A percentile compares a stretch with the other conserved stretches of the same genome.
phyloP scores from a whole-genome alignment of 345 rosid species.

The Conringia planisiliqua region DNA sequence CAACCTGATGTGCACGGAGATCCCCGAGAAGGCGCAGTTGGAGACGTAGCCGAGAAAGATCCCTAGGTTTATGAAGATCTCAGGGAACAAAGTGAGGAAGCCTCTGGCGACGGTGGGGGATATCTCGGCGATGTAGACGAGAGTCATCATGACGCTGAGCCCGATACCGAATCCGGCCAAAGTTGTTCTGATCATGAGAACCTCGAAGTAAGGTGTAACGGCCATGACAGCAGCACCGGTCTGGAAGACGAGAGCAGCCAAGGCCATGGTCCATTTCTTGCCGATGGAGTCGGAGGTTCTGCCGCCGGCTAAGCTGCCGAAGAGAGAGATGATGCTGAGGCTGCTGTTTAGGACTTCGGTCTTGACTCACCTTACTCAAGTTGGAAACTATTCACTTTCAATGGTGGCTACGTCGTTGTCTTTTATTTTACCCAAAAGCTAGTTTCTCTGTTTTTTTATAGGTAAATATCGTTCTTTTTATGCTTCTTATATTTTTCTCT shows the following conservation, averaged over 20 bases:
- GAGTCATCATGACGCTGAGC: conserved; percentile 88
- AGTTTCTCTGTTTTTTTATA: no score
- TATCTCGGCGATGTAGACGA: conserved; percentile 83
- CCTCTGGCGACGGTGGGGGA: conserved; percentile 70
- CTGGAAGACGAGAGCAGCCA: conserved; percentile 83
- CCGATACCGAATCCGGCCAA: conserved; percentile 84
- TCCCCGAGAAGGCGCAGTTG: conserved; percentile 70
- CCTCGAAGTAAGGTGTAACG: conserved; percentile 61
- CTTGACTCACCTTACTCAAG: no score
- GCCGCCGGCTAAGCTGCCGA: conserved; percentile 89
- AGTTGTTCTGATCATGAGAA: conserved; percentile 70
- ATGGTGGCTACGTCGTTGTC: no score
- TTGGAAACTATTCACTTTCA: no score
- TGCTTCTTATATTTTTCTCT: no score
- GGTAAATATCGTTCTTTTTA: no score
- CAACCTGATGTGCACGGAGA: conserved; percentile 70
- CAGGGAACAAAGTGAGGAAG: conserved; percentile 78
- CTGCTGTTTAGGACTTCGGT: conserved; percentile 72
- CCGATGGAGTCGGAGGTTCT: conserved; percentile 77
- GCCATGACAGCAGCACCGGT: conserved; percentile 76
- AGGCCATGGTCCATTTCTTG: conserved; percentile 90
- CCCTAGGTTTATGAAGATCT: conserved; percentile 76
- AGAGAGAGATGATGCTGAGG: conserved; percentile 72
- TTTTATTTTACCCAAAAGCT: no score
- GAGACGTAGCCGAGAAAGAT: conserved; percentile 91